A percentile compares a stretch with the other conserved stretches of the same genome.
phyloP scores from a whole-genome alignment of 495 filamentous ascomycete genomes.

The Hyaloscypha variabilis region DNA sequence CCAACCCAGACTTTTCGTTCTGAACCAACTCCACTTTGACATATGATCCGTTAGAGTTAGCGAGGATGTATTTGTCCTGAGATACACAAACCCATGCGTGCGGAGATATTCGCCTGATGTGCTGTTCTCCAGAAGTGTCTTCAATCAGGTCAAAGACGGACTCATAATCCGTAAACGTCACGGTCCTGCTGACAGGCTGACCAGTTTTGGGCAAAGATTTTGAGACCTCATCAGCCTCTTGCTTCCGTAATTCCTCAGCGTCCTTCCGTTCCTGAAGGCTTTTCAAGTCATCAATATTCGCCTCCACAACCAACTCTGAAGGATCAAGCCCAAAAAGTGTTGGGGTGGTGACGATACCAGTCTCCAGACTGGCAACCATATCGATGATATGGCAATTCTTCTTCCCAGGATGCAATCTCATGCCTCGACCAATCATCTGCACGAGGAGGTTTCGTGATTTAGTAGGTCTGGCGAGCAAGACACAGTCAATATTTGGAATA shows the following conservation, averaged over 20 bases:
- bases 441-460: conserved; percentile 87
- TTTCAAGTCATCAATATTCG: conserved; percentile 58
- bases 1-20: conserved; percentile 21
- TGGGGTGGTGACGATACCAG: conserved; percentile 84
- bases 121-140: conserved; percentile 75
- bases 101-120: conserved; percentile 74
- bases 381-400: conserved; percentile 93
- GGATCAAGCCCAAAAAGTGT: conserved; percentile 95
- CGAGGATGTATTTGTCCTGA: conserved; percentile 66
- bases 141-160: conserved; percentile 83
- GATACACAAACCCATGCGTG: conserved; percentile 80
- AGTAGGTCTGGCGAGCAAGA: conserved; percentile 87
- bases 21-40: conserved; percentile 61
- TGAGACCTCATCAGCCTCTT: conserved; percentile 17
- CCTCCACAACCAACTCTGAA: conserved; percentile 69
- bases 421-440: conserved; percentile 96
- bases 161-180: conserved; percentile 87
- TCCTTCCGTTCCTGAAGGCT: conserved; percentile 48
- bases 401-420: conserved; percentile 81
- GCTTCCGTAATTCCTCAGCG: conserved; percentile 37
- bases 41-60: conserved; percentile 53
- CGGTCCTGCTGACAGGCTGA: conserved; percentile 28
- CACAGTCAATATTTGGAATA: conserved; percentile 95
- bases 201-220: not conserved
- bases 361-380: conserved; percentile 83